Percentiles rank a stretch among this genome's conserved stretches.
Evolutionary conservation across 768 basidiomycete genomes (phyloP).

Genomic region (Daedaleopsis sinensis): DNA sequence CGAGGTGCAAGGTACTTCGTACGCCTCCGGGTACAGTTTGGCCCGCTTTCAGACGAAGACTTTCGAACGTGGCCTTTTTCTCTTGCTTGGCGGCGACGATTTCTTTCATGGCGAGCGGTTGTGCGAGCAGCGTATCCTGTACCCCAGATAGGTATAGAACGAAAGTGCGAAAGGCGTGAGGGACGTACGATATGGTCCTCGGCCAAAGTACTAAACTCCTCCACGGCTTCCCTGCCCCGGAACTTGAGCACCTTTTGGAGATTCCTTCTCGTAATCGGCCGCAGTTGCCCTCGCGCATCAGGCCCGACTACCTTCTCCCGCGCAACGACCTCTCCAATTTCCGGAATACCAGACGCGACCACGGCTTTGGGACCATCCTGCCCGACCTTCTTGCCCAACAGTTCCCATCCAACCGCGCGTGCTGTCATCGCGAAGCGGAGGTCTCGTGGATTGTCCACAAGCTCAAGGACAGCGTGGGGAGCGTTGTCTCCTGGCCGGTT

Average conservation of each 20-base stretch:
- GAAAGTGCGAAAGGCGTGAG: slow-evolving; percentile 2
- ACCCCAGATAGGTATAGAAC: neutral
- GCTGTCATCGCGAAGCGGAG: slow-evolving; percentile 88
- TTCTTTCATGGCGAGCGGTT: slow-evolving; percentile 55
- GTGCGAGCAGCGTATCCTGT: slow-evolving; percentile 71
- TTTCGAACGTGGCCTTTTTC: slow-evolving; percentile 30
- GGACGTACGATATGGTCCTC: slow-evolving; percentile 65
- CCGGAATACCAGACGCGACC: slow-evolving; percentile 52
- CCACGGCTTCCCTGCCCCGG: slow-evolving; percentile 48
- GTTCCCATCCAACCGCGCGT: slow-evolving; percentile 84
- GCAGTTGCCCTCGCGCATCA: slow-evolving; percentile 46
- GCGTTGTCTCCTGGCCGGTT: slow-evolving; percentile 91
- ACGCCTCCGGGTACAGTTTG: slow-evolving; percentile 61
- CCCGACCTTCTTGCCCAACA: slow-evolving; percentile 59
- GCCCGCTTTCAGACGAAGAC: slow-evolving; percentile 45
- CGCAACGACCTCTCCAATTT: slow-evolving; percentile 49
- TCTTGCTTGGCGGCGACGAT: slow-evolving; percentile 43
- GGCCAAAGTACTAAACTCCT: slow-evolving; percentile 57
- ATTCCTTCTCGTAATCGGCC: slow-evolving; percentile 74
- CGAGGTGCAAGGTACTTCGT: slow-evolving; percentile 54
- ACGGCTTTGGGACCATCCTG: slow-evolving; percentile 46
- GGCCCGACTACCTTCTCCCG: slow-evolving; percentile 47
- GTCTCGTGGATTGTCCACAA: slow-evolving; percentile 95
- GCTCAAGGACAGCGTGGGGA: slow-evolving; percentile 85
- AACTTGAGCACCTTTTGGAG: slow-evolving; percentile 73